Conservation (phyloP, 768 basidiomycete species). For the Tricholoma sp. region DNA sequence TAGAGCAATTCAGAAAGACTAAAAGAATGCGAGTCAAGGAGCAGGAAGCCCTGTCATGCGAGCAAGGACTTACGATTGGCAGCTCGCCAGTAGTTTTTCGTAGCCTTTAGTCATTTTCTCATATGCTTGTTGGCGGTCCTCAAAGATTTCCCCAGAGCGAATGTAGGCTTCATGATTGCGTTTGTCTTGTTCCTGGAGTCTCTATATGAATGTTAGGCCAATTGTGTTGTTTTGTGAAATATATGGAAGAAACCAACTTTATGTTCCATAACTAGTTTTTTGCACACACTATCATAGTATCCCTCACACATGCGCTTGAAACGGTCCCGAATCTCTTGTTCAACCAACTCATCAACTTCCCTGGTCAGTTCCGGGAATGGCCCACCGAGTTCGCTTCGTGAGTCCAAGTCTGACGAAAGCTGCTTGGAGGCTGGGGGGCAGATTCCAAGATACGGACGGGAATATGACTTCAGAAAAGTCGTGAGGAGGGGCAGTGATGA, state of each 20-base stretch:
- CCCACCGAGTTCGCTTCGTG: conserved; percentile 23
- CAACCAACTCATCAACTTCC: conserved; percentile 73
- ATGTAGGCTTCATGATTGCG: conserved; percentile 99
- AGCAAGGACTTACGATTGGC: conserved; percentile 63
- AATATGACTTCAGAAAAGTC: conserved; percentile 92
- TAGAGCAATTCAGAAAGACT: conserved; percentile 92
- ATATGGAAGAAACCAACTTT: conserved; percentile 45
- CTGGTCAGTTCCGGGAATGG: conserved; percentile 36
- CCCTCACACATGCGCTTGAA: conserved; percentile 92
- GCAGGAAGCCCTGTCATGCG: background rate
- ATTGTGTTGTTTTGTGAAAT: background rate
- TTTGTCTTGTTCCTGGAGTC: conserved; percentile 93
- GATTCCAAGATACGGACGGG: conserved; percentile 83
- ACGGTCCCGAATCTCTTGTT: conserved; percentile 79
- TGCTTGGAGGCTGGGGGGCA: conserved; percentile 54
- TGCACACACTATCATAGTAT: conserved; percentile 88
- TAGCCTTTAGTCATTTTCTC: conserved; percentile 98
- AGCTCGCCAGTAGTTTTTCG: conserved; percentile 84
- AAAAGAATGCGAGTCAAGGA: conserved; percentile 9
- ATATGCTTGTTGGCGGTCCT: conserved; percentile 97
- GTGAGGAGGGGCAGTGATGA: conserved; percentile 87
- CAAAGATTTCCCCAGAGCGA: conserved; percentile 97
- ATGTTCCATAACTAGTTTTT: conserved; percentile 89
- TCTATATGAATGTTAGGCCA: conserved; percentile 38
- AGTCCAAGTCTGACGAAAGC: conserved; percentile 49